Evolutionary conservation across 2,329 filamentous ascomycete species (phyloP).

Genomic region (Fusarium scirpi): DNA sequence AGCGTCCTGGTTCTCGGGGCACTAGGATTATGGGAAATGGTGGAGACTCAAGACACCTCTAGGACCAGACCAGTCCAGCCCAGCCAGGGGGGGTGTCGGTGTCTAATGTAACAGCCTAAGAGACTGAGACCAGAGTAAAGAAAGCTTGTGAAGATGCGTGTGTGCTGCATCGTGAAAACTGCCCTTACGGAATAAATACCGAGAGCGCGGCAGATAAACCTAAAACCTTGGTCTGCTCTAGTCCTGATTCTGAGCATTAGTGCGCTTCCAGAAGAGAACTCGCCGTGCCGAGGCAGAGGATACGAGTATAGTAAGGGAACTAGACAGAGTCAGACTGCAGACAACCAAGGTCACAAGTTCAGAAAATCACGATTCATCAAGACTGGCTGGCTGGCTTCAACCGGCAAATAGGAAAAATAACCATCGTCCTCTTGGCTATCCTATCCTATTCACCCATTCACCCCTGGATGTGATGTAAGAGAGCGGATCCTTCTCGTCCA

Average conservation of each 20-base stretch:
- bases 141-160: constrained; percentile 27
- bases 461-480: constrained; percentile 36
- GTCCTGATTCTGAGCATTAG: constrained; percentile 4
- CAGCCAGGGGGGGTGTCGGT: constrained; percentile 19
- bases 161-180: constrained; percentile 25
- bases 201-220: constrained; percentile 42
- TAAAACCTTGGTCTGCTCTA: constrained; percentile 29
- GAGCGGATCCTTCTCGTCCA: constrained; percentile 27
- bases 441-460: constrained; percentile 18
- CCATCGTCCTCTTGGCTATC: constrained; percentile 2
- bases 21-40: constrained; percentile 41
- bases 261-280: constrained; percentile 13
- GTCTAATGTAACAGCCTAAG: constrained; percentile 15
- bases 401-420: constrained; percentile 22
- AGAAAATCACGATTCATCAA: constrained; percentile 7
- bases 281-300: constrained; percentile 30
- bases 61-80: neutral
- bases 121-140: constrained; percentile 11
- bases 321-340: constrained; percentile 13
- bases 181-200: constrained; percentile 45
- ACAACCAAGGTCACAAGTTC: neutral
- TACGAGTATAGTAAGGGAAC: neutral
- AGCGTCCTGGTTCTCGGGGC: constrained; percentile 46
- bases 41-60: constrained; percentile 26
- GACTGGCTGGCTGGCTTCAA: neutral